A percentile compares a stretch with the other conserved stretches of the same genome.
Evolutionary conservation across 2,329 filamentous ascomycete species (phyloP).

Genomic region (Monosporascus cannonballus): DNA sequence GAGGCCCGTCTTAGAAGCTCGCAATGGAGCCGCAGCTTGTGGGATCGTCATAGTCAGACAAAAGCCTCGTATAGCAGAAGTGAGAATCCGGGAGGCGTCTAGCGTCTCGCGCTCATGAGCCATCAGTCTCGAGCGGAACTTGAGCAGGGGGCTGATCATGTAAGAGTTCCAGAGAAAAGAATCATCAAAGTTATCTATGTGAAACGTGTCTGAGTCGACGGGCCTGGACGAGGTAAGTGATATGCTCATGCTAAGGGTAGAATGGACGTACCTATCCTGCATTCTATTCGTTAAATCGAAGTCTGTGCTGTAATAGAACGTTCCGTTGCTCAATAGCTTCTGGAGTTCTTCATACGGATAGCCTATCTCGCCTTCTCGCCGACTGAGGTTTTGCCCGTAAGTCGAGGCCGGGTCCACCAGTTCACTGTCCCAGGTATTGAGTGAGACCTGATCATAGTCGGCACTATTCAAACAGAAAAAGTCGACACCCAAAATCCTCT

Average conservation of each 20-base stretch:
- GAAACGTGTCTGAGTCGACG: slow-evolving; percentile 70
- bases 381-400: slow-evolving; percentile 49
- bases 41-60: slow-evolving; percentile 83
- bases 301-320: slow-evolving; percentile 97
- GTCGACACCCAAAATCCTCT: slow-evolving; percentile 79
- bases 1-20: slow-evolving; percentile 59
- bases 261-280: slow-evolving; percentile 63
- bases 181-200: slow-evolving; percentile 88
- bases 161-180: slow-evolving; percentile 97
- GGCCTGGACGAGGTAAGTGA: slow-evolving; percentile 42
- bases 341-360: slow-evolving; percentile 88
- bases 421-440: slow-evolving; percentile 47
- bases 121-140: slow-evolving; percentile 78
- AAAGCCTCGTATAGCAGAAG: slow-evolving; percentile 90
- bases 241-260: slow-evolving; percentile 10
- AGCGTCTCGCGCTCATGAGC: slow-evolving; percentile 68
- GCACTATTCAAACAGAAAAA: slow-evolving; percentile 89
- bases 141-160: slow-evolving; percentile 89
- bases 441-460: slow-evolving; percentile 72
- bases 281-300: slow-evolving; percentile 93
- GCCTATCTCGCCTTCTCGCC: slow-evolving; percentile 66
- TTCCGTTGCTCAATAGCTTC: slow-evolving; percentile 87
- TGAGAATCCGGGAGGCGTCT: slow-evolving; percentile 83
- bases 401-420: slow-evolving; percentile 39
- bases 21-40: slow-evolving; percentile 65